These are phyloP conservation scores for Monoraphidium neglectum DNA, from an alignment of 139 green algal species.

Conservation along the genomic window DNA sequence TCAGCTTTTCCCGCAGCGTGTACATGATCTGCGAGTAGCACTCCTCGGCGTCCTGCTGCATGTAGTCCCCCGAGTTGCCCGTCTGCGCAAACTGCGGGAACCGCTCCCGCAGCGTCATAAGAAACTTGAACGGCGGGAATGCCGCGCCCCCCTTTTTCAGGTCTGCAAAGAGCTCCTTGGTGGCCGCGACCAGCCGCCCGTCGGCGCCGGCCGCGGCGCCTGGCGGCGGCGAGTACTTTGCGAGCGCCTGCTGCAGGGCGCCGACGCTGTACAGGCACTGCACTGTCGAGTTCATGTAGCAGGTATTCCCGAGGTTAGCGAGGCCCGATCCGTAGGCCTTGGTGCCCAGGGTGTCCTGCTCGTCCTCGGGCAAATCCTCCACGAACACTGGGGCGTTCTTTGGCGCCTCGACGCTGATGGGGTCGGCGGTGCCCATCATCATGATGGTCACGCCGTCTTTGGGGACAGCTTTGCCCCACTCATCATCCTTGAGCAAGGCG, in stretches of 20 bases:
- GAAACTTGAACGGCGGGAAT: slow-evolving; percentile 84
- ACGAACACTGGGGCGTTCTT: slow-evolving; percentile 77
- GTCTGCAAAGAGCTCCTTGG: slow-evolving; percentile 80
- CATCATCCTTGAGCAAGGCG: slow-evolving; percentile 92
- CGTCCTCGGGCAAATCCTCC: slow-evolving; percentile 93
- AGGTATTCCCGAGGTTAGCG: slow-evolving; percentile 95
- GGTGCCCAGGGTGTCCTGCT: slow-evolving; percentile 63
- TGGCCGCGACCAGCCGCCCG: slow-evolving; percentile 56
- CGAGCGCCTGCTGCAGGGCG: slow-evolving; percentile 62
- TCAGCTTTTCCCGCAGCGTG: slow-evolving; percentile 69
- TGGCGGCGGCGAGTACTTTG: background rate
- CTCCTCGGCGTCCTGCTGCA: slow-evolving; percentile 99
- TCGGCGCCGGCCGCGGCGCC: slow-evolving; percentile 15
- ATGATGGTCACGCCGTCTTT: slow-evolving; percentile 91
- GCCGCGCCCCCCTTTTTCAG: slow-evolving; percentile 58
- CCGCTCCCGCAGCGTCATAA: slow-evolving; percentile 76
- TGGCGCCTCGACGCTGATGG: slow-evolving; percentile 67
- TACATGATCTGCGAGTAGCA: slow-evolving; percentile 93
- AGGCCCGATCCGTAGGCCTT: slow-evolving; percentile 80
- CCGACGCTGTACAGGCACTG: slow-evolving; percentile 88
- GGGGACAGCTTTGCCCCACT: slow-evolving; percentile 80
- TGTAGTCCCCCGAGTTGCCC: slow-evolving; percentile 66
- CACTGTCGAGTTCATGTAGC: slow-evolving; percentile 96
- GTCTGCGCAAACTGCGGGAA: slow-evolving; percentile 95
- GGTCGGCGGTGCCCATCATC: slow-evolving; percentile 96